A percentile compares a stretch with the other conserved stretches of the same genome.
Evolutionary conservation across 148 eudicot genomes (phyloP).

Genomic region (Chenopodium berlandieri): DNA sequence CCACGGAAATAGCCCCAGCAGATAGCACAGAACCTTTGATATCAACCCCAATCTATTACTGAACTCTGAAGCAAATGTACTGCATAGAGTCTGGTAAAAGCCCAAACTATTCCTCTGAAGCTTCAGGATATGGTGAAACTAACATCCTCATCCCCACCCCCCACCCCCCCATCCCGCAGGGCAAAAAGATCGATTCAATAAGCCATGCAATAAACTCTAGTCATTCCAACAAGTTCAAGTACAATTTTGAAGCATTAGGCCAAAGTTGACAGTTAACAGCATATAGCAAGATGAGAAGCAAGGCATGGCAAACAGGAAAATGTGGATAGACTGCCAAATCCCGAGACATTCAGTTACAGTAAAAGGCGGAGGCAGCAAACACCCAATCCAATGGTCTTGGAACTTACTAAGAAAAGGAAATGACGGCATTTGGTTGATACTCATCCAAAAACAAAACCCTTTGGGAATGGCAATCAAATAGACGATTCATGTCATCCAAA

Average conservation of each 20-base stretch:
- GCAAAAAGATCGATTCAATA: background rate
- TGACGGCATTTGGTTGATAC: slow-evolving; percentile 1
- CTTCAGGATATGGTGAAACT: background rate
- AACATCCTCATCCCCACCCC: background rate
- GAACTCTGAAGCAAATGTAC: background rate
- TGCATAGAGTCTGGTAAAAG: background rate
- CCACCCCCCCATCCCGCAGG: background rate
- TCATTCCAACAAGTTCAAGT: background rate
- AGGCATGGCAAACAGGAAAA: background rate
- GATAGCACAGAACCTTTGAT: background rate
- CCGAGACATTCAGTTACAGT: background rate
- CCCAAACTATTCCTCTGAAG: slow-evolving; percentile 6
- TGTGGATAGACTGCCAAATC: background rate
- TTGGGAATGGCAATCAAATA: background rate
- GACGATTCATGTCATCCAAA: slow-evolving; percentile 4
- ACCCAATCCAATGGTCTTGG: background rate
- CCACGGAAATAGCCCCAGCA: background rate
- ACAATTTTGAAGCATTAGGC: background rate
- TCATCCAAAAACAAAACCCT: slow-evolving; percentile 4
- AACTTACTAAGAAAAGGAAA: slow-evolving; percentile 3
- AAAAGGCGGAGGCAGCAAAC: background rate
- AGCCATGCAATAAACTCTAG: background rate
- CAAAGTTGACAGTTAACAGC: background rate
- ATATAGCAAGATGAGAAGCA: background rate
- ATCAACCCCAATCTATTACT: background rate